Evolutionary conservation across 2,329 filamentous ascomycete genomes (phyloP).

Genomic region (Colletotrichum siamense): DNA sequence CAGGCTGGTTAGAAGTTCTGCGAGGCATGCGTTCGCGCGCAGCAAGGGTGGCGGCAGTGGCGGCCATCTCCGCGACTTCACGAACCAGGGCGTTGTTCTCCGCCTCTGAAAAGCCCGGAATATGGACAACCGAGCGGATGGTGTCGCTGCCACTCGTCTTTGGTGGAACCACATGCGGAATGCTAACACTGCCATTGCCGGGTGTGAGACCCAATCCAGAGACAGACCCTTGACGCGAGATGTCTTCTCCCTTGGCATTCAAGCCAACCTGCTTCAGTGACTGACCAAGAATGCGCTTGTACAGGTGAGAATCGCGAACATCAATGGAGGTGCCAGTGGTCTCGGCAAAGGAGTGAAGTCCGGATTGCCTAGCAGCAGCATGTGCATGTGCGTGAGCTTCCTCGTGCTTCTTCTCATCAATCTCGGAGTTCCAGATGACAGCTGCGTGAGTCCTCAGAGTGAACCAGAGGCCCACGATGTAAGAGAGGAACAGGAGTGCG

Average conservation of each 20-base stretch:
- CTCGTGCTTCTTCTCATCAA: slow-evolving; percentile 76
- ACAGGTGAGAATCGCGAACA: slow-evolving; percentile 86
- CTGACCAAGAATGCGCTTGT: slow-evolving; percentile 92
- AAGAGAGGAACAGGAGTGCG: slow-evolving; percentile 85
- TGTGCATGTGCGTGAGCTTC: slow-evolving; percentile 45
- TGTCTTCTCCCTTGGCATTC: slow-evolving; percentile 54
- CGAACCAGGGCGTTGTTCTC: slow-evolving; percentile 83
- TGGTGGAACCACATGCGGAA: slow-evolving; percentile 79
- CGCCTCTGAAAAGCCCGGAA: slow-evolving; percentile 78
- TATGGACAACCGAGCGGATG: slow-evolving; percentile 50
- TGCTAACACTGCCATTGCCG: slow-evolving; percentile 51
- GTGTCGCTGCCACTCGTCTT: slow-evolving; percentile 55
- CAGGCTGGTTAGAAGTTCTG: slow-evolving; percentile 39
- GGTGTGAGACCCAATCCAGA: slow-evolving; percentile 19
- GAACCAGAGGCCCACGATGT: slow-evolving; percentile 93
- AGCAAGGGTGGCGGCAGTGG: slow-evolving; percentile 86
- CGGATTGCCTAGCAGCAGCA: slow-evolving; percentile 36
- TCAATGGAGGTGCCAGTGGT: slow-evolving; percentile 59
- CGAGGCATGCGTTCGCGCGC: slow-evolving; percentile 69
- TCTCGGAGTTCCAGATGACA: slow-evolving; percentile 92
- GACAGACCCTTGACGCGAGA: slow-evolving; percentile 43
- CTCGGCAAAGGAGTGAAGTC: slow-evolving; percentile 45
- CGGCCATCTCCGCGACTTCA: slow-evolving; percentile 92
- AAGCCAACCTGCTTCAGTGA: slow-evolving; percentile 85
- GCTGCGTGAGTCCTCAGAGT: slow-evolving; percentile 95